Evolutionary conservation across 2,329 filamentous ascomycete species (phyloP).

Genomic region (Colletotrichum musae): DNA sequence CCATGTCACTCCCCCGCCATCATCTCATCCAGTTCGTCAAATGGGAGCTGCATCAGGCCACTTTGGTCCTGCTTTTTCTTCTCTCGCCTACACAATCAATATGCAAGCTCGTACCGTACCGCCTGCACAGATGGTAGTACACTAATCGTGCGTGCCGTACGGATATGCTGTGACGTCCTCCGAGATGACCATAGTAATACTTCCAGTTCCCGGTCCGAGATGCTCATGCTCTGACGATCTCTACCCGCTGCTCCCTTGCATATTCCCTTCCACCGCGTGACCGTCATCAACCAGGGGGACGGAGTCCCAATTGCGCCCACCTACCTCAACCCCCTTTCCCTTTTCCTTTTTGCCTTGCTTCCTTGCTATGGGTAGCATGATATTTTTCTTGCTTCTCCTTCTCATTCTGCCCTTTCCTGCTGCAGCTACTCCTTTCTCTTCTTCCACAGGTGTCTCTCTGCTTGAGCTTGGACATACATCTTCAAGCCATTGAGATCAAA

Average conservation of each 20-base stretch:
- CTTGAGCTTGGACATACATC: neutral
- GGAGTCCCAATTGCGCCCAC: slow-evolving; percentile 27
- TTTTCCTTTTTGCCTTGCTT: neutral
- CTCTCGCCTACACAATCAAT: slow-evolving; percentile 17
- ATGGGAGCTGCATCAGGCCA: slow-evolving; percentile 40
- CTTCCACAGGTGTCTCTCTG: neutral
- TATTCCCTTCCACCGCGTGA: slow-evolving; percentile 36
- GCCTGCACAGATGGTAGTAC: no score
- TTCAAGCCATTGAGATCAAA: slow-evolving; percentile 4
- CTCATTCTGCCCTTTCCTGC: neutral
- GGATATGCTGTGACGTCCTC: slow-evolving; percentile 28
- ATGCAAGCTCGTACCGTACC: no score
- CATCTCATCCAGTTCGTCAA: slow-evolving; percentile 32
- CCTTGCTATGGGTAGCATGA: neutral
- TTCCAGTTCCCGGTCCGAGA: neutral
- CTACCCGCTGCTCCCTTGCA: slow-evolving; percentile 36
- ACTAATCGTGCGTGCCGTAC: slow-evolving; percentile 13
- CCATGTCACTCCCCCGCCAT: slow-evolving; percentile 37
- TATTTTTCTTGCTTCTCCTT: neutral
- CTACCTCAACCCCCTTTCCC: neutral
- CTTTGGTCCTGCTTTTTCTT: slow-evolving; percentile 29
- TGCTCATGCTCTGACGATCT: slow-evolving; percentile 38
- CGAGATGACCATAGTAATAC: slow-evolving; percentile 9
- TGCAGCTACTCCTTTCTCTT: neutral
- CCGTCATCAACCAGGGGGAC: slow-evolving; percentile 4